phyloP scores from a whole-genome alignment of 805 yeast genomes.

The Zygoascus bituminiphila region DNA sequence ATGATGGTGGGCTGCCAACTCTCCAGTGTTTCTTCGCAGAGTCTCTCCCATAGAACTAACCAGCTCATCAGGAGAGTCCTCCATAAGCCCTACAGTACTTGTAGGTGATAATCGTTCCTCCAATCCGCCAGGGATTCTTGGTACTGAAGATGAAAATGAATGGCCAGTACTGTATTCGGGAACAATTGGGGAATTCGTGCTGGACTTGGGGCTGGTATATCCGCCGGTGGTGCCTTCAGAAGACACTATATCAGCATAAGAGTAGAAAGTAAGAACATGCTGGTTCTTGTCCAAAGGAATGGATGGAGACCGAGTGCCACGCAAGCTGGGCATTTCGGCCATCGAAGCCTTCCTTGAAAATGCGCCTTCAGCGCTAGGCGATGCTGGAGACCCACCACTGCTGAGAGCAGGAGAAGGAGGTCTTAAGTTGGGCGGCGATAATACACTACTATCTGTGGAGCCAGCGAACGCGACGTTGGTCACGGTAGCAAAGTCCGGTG shows the following conservation, averaged over 20 bases:
- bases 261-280: slow-evolving; percentile 43
- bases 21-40: slow-evolving; percentile 17
- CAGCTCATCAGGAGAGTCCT: slow-evolving; percentile 5
- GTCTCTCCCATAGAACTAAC: slow-evolving; percentile 19
- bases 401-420: not conserved
- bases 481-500: not conserved
- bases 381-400: not conserved
- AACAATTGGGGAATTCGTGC: not conserved
- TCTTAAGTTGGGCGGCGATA: not conserved
- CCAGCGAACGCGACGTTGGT: not conserved
- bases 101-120: not conserved
- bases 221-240: slow-evolving; percentile 21
- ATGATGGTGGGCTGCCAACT: slow-evolving; percentile 6
- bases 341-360: not conserved
- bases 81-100: slow-evolving; percentile 1
- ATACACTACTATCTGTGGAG: not conserved
- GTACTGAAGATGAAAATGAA: slow-evolving; percentile 6
- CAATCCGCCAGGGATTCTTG: slow-evolving; percentile 9
- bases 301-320: not conserved
- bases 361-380: not conserved
- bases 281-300: slow-evolving; percentile 3
- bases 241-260: slow-evolving; percentile 66
- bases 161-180: slow-evolving; percentile 39
- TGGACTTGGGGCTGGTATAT: not conserved
- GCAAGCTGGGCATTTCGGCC: not conserved